phyloP scores from a whole-genome alignment of 148 eudicot genomes.

The Dysphania ambrosioides region DNA sequence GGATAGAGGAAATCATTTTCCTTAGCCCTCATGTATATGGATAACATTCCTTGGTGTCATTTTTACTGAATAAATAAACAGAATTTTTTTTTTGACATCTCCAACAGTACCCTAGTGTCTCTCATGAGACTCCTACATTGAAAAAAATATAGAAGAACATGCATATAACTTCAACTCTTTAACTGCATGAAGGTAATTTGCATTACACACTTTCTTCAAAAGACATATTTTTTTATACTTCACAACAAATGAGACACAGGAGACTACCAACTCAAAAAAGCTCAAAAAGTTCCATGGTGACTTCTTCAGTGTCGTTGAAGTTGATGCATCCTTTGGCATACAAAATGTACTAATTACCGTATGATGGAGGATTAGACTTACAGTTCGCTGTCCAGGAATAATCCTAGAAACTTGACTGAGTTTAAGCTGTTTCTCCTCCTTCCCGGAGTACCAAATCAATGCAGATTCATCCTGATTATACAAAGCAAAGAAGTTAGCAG shows the following conservation, averaged over 20 bases:
- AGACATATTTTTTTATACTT: not conserved
- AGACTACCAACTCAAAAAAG: not conserved
- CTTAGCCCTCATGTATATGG: too few species aligned
- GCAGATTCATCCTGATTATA: conserved; percentile 66
- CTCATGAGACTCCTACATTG: too few species aligned
- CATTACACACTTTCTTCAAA: not conserved
- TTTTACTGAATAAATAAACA: too few species aligned
- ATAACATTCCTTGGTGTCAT: too few species aligned
- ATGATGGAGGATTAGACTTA: conserved; percentile 36
- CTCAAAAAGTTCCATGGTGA: not conserved
- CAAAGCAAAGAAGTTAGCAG: conserved; percentile 15
- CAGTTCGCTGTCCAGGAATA: conserved; percentile 88
- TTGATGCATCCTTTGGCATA: not conserved
- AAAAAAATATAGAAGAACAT: not conserved
- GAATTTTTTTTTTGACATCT: too few species aligned
- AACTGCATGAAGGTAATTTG: not conserved
- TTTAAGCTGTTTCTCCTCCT: conserved; percentile 75
- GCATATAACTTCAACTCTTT: not conserved
- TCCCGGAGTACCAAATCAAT: conserved; percentile 72
- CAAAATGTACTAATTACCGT: not conserved
- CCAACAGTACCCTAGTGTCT: too few species aligned
- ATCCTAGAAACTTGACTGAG: conserved; percentile 65
- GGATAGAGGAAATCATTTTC: not conserved
- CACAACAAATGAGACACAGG: not conserved
- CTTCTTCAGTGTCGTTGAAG: not conserved